Base-by-base conservation (phyloP, 1,284 basidiomycete species). In the Heterobasidion irregulare region DNA sequence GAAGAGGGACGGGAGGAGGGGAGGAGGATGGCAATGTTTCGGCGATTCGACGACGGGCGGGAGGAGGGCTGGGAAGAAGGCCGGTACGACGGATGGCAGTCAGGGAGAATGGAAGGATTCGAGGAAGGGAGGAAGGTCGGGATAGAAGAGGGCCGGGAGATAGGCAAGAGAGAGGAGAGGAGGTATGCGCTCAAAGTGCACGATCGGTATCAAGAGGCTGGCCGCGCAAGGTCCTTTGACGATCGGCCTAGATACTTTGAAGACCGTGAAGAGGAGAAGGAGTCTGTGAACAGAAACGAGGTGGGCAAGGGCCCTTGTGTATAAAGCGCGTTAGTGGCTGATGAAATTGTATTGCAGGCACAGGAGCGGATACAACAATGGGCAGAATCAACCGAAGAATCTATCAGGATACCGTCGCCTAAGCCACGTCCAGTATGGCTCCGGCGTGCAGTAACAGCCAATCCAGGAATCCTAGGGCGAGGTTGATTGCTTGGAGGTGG, bases 161-260 rank as follows among this genome's bases (percentile, higher is more conserved):
- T 67, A 18, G 79, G 80, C 35, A 64, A 70, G 59, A 74, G 72
- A 56, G 74, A 80, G 54, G 78, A 82, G 65, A 72, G 79, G 33
- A 67, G 68, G 54, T 74, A 73, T 58, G 81, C 79, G 2, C 58
- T 79, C 26, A 73, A 77, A 55, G 76, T 77, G 8, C 80, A 83
- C 66, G 77, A 82, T 62, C 72, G 72, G 18, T 54, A 33, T 41
- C 38, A 32, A 13, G 54, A 49, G 13, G 34, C 13, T 15, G 19
- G 18, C 4, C 36, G 19, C 19, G 34, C 53, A 36, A 33, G 47
- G n/a, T 36, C 15, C 18, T 44, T 44, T 38, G 54, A 55, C 33
- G 43, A 51, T 13, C 48, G 47, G 15, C 19, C 36, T 33, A 32
- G 18, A 33, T 49, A 16, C 49, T 10, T 15, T 12, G 49, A 51